Percentiles rank a stretch among this genome's conserved stretches.
Evolutionary conservation across 352 stramenopile genomes (phyloP).

Genomic region (Aphanomyces cochlioides): DNA sequence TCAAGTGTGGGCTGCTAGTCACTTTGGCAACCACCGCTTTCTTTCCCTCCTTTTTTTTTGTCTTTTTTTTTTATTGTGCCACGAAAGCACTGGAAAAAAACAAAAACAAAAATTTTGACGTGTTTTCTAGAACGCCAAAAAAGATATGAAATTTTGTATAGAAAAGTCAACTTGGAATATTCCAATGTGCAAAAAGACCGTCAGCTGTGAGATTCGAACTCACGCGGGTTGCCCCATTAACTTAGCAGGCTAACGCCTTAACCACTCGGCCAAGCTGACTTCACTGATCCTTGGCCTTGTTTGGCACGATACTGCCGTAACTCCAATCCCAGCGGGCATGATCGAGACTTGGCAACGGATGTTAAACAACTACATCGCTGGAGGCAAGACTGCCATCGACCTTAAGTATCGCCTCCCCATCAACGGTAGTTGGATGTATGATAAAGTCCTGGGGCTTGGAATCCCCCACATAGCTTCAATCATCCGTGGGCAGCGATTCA

Average conservation of each 20-base stretch:
- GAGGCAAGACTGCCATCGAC: neutral
- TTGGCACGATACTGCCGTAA: conserved; percentile 12
- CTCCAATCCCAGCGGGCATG: neutral
- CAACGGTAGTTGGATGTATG: too few species aligned
- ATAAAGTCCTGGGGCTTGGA: too few species aligned
- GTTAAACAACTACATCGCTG: neutral
- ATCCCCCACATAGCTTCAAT: too few species aligned
- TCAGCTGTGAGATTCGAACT: conserved; percentile 26
- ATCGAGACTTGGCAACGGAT: neutral
- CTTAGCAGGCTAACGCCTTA: conserved; percentile 21
- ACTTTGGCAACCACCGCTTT: conserved; percentile 5
- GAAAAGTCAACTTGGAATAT: neutral
- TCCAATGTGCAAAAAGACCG: neutral
- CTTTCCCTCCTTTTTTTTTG: neutral
- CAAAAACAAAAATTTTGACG: neutral
- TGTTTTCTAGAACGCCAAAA: conserved; percentile 1
- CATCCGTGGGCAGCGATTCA: too few species aligned
- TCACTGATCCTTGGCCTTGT: neutral
- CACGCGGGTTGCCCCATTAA: conserved; percentile 18
- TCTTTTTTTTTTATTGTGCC: conserved; percentile 16
- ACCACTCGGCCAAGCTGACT: conserved; percentile 22
- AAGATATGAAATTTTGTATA: neutral
- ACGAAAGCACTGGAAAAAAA: neutral
- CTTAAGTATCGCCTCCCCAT: too few species aligned
- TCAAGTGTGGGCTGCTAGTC: neutral